Evolutionary conservation across 2,329 filamentous ascomycete species (phyloP).

Genomic region (Apiospora hydei): DNA sequence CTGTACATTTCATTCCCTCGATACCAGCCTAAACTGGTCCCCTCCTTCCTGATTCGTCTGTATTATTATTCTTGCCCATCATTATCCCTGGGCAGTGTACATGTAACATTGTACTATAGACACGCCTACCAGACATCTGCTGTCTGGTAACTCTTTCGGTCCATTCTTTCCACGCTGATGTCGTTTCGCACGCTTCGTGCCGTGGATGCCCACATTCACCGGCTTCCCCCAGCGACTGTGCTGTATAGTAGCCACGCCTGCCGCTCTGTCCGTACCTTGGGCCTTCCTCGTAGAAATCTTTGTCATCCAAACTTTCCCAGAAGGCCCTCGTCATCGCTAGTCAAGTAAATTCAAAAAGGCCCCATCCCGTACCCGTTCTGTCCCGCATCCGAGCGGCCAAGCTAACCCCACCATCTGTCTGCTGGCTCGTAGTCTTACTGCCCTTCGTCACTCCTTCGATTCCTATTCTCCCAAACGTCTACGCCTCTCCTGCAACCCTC

Average conservation of each 20-base stretch:
- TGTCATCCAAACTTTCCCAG: constrained; percentile 17
- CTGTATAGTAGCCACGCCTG: constrained; percentile 4
- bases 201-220: constrained; percentile 26
- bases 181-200: constrained; percentile 27
- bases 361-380: constrained; percentile 13
- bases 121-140: not conserved
- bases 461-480: not conserved
- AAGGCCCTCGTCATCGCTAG: constrained; percentile 18
- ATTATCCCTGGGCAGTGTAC: not conserved
- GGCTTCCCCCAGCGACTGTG: constrained; percentile 15
- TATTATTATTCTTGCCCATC: not conserved
- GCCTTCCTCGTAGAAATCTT: constrained; percentile 15
- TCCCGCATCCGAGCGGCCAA: constrained; percentile 18
- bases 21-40: not conserved
- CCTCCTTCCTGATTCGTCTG: constrained; percentile 14
- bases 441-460: constrained; percentile 11
- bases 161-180: constrained; percentile 23
- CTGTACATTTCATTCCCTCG: not conserved
- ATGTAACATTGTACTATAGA: constrained; percentile 6
- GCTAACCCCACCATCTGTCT: constrained; percentile 16
- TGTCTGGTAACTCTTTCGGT: not conserved
- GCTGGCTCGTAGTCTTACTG: not conserved
- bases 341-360: constrained; percentile 21
- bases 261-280: not conserved
- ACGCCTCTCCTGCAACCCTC: constrained; percentile 4